Conservation (phyloP, 148 eudicot genomes). For the Camellia sinensis region DNA sequence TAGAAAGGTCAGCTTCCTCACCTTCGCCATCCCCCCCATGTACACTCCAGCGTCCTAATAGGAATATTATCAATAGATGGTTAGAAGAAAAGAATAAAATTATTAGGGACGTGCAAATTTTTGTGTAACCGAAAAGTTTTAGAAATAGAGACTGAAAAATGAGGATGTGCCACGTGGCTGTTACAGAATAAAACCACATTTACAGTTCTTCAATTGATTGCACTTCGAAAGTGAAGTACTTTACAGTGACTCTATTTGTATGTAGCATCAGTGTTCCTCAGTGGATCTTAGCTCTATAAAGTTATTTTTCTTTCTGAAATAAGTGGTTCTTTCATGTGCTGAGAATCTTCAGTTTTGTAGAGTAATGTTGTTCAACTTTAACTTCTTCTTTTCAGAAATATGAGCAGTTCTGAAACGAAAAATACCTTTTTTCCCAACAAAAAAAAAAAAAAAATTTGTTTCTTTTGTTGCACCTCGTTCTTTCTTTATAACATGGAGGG, state of each 20-base stretch:
- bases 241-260: background rate
- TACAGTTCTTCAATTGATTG: background rate
- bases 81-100: conserved; percentile 37
- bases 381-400: background rate
- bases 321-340: background rate
- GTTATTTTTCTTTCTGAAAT: background rate
- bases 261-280: background rate
- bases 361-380: background rate
- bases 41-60: conserved; percentile 36
- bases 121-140: background rate
- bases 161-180: background rate
- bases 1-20: conserved; percentile 55
- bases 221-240: background rate
- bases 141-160: background rate
- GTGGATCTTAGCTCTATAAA: conserved; percentile 1
- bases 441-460: background rate
- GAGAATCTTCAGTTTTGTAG: background rate
- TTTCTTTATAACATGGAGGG: background rate
- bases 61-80: conserved; percentile 33
- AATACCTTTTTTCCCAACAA: too few species aligned
- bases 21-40: conserved; percentile 64
- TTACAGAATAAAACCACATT: background rate
- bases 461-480: background rate
- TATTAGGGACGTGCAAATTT: conserved; percentile 20
- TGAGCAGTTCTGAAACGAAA: background rate